Evolutionary conservation across 2,329 filamentous ascomycete species (phyloP), one percentile per base, ranked within the genome.

Genomic region (Tolypocladium cylindrosporum): DNA sequence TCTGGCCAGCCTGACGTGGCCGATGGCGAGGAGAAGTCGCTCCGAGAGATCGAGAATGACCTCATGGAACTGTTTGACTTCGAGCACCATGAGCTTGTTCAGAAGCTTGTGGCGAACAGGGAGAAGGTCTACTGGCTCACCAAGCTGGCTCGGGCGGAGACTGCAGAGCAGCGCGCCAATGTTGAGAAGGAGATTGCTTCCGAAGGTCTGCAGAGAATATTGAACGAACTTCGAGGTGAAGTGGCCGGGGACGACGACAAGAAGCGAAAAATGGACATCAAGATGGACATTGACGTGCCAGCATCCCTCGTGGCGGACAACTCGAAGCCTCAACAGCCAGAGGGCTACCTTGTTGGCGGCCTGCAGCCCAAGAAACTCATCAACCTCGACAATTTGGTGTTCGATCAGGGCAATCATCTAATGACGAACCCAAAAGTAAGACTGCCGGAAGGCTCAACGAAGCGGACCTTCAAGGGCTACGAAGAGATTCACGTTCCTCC

Each of bases 401-500:
- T 99, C 69, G 94, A 97, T 65, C 93, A 97, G 74, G 94, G 94
- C 56, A 99, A 97, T 67, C 94, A 99, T 77, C 81, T 99, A 50
- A 99, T 97, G 93, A 97, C 94, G n/a, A 99, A 99, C 67, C 89
- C 91, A 8, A 97, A 91, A 69, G 94, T 99, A 53, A 88, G 89
- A 62, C 80, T 99, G 24, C 94, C 94, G 0, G 91, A 96, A 70
- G 94, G 94, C 13, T 96, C 94, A 2, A 97, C 90, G 0, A 97
- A 97, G 73, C 85, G 91, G 54, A 91, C 90, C 0, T 97, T 97
- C 76, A 99, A 99, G 73, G 94, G 94, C 40, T 99, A 97, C 65
- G 94, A 99, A 73, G 94, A 99, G 69, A 97, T 97, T 59, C 94
- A 99, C 69, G 92, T 99, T 4, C 94, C 94, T 9, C 84, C 91